Evolutionary conservation across 208 protist genomes (phyloP).

Genomic region (Entamoeba nuttalli): DNA sequence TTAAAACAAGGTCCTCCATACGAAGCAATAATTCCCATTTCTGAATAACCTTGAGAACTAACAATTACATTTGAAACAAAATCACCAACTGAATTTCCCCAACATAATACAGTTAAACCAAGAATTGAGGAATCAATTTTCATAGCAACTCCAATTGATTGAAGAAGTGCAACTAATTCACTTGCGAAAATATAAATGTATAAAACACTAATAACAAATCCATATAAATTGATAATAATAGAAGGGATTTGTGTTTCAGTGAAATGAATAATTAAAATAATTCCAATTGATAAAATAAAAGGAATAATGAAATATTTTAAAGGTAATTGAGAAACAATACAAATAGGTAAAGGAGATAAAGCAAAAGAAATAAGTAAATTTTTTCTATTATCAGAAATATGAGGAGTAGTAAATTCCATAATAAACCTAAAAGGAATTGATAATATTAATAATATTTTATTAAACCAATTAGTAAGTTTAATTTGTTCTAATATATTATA

Average conservation of each 20-base stretch:
- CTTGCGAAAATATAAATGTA: constrained; percentile 13
- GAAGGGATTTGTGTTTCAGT: background rate
- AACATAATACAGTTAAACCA: constrained; percentile 24
- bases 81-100: constrained; percentile 31
- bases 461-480: background rate
- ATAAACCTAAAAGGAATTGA: background rate
- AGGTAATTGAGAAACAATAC: background rate
- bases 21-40: constrained; percentile 11
- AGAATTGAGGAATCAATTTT: constrained; percentile 14
- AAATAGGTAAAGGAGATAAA: background rate
- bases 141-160: constrained; percentile 17
- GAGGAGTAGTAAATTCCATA: background rate
- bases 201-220: constrained; percentile 1
- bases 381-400: background rate
- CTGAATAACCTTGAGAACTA: background rate
- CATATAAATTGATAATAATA: background rate
- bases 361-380: background rate
- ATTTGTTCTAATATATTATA: background rate
- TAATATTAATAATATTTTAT: background rate
- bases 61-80: constrained; percentile 14
- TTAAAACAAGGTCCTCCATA: constrained; percentile 20
- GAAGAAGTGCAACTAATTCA: constrained; percentile 16
- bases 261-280: background rate
- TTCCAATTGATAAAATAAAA: background rate
- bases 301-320: background rate